These are phyloP conservation scores for Calcarisporium arbuscula DNA, from an alignment of 2,329 filamentous ascomycete species.

Conservation along the genomic window DNA sequence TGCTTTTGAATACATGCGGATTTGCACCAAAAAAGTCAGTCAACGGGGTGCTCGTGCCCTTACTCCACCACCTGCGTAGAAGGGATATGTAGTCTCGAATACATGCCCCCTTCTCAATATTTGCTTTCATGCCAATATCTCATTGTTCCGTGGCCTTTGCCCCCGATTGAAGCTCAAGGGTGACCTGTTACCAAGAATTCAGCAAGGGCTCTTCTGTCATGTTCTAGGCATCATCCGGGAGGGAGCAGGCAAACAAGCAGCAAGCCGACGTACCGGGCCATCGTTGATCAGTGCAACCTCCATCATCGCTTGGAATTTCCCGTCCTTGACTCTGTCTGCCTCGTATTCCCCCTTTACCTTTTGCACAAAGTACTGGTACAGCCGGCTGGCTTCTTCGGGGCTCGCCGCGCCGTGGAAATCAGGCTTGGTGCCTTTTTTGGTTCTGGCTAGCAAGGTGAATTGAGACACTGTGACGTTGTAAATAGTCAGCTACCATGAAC, in stretches of 20 bases:
- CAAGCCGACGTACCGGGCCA: constrained; percentile 46
- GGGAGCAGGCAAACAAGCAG: not conserved
- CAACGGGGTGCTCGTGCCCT: no score
- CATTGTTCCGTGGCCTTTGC: constrained; percentile 12
- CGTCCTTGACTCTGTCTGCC: constrained; percentile 76
- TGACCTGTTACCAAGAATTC: constrained; percentile 19
- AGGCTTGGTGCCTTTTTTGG: constrained; percentile 94
- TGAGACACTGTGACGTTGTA: constrained; percentile 85
- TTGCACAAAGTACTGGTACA: constrained; percentile 79
- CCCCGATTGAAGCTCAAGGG: constrained; percentile 18
- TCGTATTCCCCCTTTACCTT: constrained; percentile 68
- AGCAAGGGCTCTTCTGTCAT: not conserved
- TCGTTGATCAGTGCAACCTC: constrained; percentile 91
- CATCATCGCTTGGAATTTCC: constrained; percentile 99
- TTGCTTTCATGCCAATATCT: no score
- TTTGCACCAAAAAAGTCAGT: no score
- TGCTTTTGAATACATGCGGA: no score
- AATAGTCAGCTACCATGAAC: constrained; percentile 2
- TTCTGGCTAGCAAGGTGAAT: constrained; percentile 86
- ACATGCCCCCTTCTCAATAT: no score
- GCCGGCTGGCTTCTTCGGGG: constrained; percentile 66
- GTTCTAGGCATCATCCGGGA: not conserved
- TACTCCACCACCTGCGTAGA: no score
- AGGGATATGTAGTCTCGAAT: no score
- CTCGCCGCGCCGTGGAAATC: constrained; percentile 87